Evolutionary conservation across 495 filamentous ascomycete genomes (phyloP).

Genomic region (Massariosphaeria phaeospora): DNA sequence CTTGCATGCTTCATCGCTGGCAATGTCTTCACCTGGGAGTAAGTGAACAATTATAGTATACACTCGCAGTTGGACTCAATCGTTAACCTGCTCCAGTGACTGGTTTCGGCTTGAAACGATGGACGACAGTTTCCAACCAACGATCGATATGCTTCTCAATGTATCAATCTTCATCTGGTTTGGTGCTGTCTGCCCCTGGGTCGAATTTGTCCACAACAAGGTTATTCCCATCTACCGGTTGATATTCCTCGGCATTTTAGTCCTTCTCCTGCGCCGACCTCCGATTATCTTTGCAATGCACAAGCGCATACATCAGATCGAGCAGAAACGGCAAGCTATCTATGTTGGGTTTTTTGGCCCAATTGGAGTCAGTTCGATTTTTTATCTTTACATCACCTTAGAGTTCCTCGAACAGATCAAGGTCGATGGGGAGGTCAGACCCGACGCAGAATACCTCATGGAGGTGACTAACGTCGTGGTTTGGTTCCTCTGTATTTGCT

Average conservation of each 20-base stretch:
- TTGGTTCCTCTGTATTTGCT: constrained; percentile 83
- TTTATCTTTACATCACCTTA: constrained; percentile 76
- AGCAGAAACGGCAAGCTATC: constrained; percentile 63
- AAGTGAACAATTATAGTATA: constrained; percentile 35
- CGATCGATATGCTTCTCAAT: constrained; percentile 84
- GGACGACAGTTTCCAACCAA: constrained; percentile 86
- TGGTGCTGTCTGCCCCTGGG: constrained; percentile 83
- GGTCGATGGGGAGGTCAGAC: constrained; percentile 55
- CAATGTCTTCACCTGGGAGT: constrained; percentile 84
- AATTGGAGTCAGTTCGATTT: constrained; percentile 88
- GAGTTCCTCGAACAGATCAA: constrained; percentile 57
- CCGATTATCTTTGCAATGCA: constrained; percentile 71
- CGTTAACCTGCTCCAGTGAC: constrained; percentile 45
- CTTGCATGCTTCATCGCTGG: constrained; percentile 92
- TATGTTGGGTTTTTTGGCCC: constrained; percentile 94
- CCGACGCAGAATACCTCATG: constrained; percentile 59
- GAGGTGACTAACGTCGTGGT: constrained; percentile 67
- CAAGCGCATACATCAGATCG: constrained; percentile 74
- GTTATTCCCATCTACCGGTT: constrained; percentile 74
- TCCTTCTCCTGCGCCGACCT: constrained; percentile 72
- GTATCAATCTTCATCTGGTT: constrained; percentile 87
- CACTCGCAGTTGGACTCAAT: background rate
- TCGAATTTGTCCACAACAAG: constrained; percentile 58
- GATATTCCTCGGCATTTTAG: constrained; percentile 71
- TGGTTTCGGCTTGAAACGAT: constrained; percentile 87